phyloP scores from a whole-genome alignment of 2,329 filamentous ascomycete species.

The Phialophora verrucosa region DNA sequence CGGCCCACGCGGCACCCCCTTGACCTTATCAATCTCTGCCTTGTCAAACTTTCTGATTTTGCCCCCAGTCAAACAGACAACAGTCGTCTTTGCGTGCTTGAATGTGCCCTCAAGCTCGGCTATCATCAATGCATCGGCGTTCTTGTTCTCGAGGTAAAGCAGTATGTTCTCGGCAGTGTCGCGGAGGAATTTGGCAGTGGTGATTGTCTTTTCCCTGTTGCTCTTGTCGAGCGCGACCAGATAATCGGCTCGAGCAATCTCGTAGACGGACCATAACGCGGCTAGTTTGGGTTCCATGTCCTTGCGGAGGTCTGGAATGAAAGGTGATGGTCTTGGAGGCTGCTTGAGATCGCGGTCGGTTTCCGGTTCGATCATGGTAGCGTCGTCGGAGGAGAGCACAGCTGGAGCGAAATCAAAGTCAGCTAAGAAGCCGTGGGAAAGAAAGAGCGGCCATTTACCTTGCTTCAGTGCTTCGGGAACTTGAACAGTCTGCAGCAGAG shows the following conservation, averaged over 20 bases:
- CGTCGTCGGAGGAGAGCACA: background rate
- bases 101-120: conserved; percentile 46
- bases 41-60: conserved; percentile 49
- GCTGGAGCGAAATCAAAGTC: conserved; percentile 1
- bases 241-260: conserved; percentile 48
- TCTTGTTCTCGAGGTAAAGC: conserved; percentile 42
- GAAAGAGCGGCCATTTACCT: conserved; percentile 11
- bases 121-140: conserved; percentile 41
- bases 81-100: conserved; percentile 45
- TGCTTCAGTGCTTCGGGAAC: conserved; percentile 18
- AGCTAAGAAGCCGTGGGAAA: background rate
- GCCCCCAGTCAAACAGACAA: conserved; percentile 46
- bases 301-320: conserved; percentile 3
- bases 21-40: conserved; percentile 18
- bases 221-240: conserved; percentile 40
- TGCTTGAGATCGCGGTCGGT: background rate
- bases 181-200: conserved; percentile 49
- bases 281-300: conserved; percentile 38
- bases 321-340: background rate
- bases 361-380: background rate
- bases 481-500: conserved; percentile 37
- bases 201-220: conserved; percentile 39
- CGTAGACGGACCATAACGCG: conserved; percentile 44
- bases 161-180: conserved; percentile 53
- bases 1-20: conserved; percentile 25